These are phyloP conservation scores for Echeveria elegans DNA, from an alignment of 164 flowering plant species.

Conservation along the genomic window DNA sequence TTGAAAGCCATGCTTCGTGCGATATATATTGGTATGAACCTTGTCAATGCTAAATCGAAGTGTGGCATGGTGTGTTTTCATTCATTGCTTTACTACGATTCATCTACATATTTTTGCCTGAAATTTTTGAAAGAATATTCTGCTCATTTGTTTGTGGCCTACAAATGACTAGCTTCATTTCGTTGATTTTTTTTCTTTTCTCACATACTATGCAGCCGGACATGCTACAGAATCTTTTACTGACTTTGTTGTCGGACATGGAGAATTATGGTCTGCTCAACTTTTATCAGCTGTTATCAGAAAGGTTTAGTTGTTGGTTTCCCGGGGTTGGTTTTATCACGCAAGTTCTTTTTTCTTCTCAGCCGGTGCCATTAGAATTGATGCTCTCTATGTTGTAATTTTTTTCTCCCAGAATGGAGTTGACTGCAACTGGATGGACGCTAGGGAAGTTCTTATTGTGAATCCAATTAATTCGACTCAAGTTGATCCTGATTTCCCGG, in stretches of 20 bases:
- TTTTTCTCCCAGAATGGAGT: slow-evolving; percentile 45
- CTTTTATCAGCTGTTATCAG: slow-evolving; percentile 55
- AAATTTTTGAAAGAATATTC: too few relatives aligned
- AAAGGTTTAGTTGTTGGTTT: slow-evolving; percentile 40
- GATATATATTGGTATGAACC: slow-evolving; percentile 66
- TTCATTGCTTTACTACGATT: neutral
- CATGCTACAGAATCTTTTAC: slow-evolving; percentile 97
- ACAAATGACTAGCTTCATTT: neutral
- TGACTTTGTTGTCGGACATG: slow-evolving; percentile 94
- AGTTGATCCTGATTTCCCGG: slow-evolving; percentile 82
- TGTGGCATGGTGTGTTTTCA: neutral
- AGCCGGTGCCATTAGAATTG: neutral
- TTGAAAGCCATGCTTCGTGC: slow-evolving; percentile 94
- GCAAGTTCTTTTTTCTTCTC: neutral
- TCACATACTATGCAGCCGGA: slow-evolving; percentile 54
- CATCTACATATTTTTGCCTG: too few relatives aligned
- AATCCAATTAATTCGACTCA: slow-evolving; percentile 76
- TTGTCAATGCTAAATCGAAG: neutral
- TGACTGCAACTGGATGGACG: slow-evolving; percentile 93
- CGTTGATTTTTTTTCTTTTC: neutral
- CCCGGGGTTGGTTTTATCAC: neutral
- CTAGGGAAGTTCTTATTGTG: slow-evolving; percentile 87
- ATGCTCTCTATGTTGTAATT: neutral
- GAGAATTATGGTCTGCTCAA: slow-evolving; percentile 97
- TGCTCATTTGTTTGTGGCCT: neutral